These are phyloP conservation scores for Venturia pyrina DNA, from an alignment of 2,329 filamentous ascomycete species.

Conservation along the genomic window DNA sequence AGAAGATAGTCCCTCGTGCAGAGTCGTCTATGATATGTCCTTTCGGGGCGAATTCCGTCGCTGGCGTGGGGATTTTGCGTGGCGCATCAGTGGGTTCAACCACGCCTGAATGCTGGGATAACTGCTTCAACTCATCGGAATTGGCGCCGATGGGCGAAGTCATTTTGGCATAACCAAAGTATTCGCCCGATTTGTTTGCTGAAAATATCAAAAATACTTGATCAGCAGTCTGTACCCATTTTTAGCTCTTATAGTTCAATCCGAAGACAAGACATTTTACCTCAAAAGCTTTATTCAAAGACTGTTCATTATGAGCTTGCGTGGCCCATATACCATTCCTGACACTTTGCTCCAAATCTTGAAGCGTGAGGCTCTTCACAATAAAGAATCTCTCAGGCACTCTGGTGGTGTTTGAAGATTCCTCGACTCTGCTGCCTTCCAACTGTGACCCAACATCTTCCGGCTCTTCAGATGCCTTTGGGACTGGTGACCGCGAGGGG, in stretches of 20 bases:
- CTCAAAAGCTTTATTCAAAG: constrained; percentile 71
- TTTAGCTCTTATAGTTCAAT: constrained; percentile 15
- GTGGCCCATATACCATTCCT: constrained; percentile 86
- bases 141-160: constrained; percentile 72
- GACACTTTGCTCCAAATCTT: constrained; percentile 85
- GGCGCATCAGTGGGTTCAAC: constrained; percentile 51
- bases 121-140: constrained; percentile 26
- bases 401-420: constrained; percentile 16
- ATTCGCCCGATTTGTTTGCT: constrained; percentile 94
- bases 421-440: background rate
- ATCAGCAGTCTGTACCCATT: constrained; percentile 51
- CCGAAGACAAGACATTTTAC: constrained; percentile 34
- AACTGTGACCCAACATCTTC: background rate
- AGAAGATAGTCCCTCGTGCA: constrained; percentile 90
- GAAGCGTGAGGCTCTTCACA: constrained; percentile 82
- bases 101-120: constrained; percentile 1
- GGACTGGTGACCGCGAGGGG: constrained; percentile 20
- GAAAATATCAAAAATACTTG: constrained; percentile 91
- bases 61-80: constrained; percentile 68
- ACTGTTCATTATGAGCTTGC: constrained; percentile 84
- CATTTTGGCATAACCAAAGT: constrained; percentile 93
- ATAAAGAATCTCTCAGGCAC: constrained; percentile 56
- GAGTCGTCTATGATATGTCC: constrained; percentile 89
- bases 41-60: constrained; percentile 66
- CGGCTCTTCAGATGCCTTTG: constrained; percentile 7